A percentile compares a stretch with the other conserved stretches of the same genome.
Conservation (phyloP, 108 stramenopile species). For the Aurantiochytrium sp. region DNA sequence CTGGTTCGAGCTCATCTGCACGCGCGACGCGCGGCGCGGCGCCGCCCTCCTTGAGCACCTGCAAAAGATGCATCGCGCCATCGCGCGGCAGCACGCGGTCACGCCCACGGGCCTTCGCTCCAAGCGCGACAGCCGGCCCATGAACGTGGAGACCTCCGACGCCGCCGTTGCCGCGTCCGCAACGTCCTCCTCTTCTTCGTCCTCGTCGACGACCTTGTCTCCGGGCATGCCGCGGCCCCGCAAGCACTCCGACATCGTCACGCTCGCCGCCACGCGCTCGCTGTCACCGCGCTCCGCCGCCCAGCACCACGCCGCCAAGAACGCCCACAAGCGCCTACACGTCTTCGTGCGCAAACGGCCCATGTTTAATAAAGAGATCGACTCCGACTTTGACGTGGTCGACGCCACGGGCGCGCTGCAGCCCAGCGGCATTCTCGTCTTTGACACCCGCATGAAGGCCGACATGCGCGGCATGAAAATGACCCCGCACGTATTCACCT, state of each 20-base stretch:
- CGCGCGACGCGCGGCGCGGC: background rate
- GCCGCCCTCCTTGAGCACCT: background rate
- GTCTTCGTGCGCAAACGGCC: constrained; percentile 64
- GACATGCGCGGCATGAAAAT: constrained; percentile 61
- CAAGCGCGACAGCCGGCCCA: background rate
- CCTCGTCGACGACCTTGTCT: background rate
- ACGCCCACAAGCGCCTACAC: constrained; percentile 46
- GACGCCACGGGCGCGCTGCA: constrained; percentile 34
- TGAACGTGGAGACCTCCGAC: too few species aligned
- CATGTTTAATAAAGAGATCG: constrained; percentile 58
- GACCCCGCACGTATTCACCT: constrained; percentile 45
- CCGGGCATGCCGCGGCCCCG: background rate
- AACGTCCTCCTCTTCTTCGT: background rate
- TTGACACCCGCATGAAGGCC: constrained; percentile 61
- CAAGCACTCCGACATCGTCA: background rate
- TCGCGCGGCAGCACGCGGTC: background rate
- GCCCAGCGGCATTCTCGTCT: constrained; percentile 42
- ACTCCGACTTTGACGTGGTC: constrained; percentile 56
- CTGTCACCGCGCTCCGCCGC: background rate
- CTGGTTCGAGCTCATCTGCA: background rate
- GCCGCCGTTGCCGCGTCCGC: too few species aligned
- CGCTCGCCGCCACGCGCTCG: background rate
- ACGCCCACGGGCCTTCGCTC: background rate
- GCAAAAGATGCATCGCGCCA: background rate
- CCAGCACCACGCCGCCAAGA: too few species aligned